These are phyloP conservation scores for Rhizoclosmatium globosum DNA, from an alignment of 192 early-diverging fungal species.

Conservation along the genomic window DNA sequence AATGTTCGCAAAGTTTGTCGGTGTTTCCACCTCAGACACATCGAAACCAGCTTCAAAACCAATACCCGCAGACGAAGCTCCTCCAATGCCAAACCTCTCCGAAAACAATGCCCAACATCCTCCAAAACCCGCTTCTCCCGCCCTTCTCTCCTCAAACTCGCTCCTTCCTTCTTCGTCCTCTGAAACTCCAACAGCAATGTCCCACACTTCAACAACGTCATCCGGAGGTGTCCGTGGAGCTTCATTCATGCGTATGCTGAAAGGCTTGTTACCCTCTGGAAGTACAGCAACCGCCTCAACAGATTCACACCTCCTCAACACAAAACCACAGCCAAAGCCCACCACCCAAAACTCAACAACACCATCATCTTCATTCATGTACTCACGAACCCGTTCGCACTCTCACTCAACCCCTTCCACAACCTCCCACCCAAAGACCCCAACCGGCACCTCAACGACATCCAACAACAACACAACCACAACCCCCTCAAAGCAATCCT, in stretches of 20 bases:
- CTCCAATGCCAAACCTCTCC: background rate
- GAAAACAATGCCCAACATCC: background rate
- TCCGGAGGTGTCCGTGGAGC: slow-evolving; percentile 7
- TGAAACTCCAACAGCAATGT: background rate
- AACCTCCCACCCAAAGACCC: background rate
- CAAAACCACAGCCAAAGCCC: background rate
- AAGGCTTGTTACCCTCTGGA: slow-evolving; percentile 13
- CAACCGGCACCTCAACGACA: background rate
- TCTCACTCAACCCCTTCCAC: background rate
- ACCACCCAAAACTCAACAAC: background rate
- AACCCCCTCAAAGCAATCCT: background rate
- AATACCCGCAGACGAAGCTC: background rate
- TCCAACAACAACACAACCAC: background rate
- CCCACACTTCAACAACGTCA: background rate
- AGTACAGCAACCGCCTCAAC: background rate
- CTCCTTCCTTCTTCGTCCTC: background rate
- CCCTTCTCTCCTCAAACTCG: background rate
- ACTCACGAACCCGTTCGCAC: background rate
- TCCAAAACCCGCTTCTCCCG: background rate
- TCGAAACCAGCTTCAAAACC: too few species aligned
- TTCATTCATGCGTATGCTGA: slow-evolving; percentile 26
- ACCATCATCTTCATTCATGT: background rate
- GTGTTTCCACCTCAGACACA: background rate
- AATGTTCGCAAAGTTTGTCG: background rate
- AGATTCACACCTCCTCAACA: slow-evolving; percentile 10